phyloP scores from a whole-genome alignment of 352 stramenopile species.

The Pythium coloratum region DNA sequence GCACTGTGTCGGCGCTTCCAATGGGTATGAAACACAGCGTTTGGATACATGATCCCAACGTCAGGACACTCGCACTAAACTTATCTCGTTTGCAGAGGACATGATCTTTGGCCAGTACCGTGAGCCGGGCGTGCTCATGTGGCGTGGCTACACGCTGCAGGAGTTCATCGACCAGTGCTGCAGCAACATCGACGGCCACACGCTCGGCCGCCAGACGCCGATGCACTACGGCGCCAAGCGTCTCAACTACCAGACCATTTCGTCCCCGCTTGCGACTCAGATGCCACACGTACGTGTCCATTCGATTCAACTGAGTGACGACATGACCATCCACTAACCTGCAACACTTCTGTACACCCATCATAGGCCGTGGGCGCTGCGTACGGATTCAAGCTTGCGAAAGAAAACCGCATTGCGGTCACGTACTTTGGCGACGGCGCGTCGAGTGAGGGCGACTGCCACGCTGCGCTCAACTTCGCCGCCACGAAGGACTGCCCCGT shows the following conservation, averaged over 20 bases:
- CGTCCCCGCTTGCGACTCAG: constrained; percentile 96
- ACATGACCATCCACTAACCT: neutral
- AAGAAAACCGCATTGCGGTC: constrained; percentile 90
- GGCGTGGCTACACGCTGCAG: constrained; percentile 96
- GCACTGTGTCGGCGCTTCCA: constrained; percentile 89
- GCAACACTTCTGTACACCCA: neutral
- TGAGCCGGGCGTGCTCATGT: constrained; percentile 97
- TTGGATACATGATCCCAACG: neutral
- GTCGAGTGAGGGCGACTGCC: constrained; percentile 97
- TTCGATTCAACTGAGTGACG: neutral
- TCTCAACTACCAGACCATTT: constrained; percentile 98
- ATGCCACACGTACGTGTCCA: constrained; percentile 83
- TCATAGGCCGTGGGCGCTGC: constrained; percentile 93
- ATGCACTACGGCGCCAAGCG: constrained; percentile 96
- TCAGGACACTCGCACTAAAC: neutral
- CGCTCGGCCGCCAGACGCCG: constrained; percentile 97
- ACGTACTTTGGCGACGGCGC: constrained; percentile 98
- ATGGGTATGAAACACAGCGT: constrained; percentile 24
- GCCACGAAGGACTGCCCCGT: constrained; percentile 94
- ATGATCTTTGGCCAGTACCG: constrained; percentile 98
- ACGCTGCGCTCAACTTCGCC: constrained; percentile 97
- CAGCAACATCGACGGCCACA: constrained; percentile 94
- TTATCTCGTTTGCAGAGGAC: constrained; percentile 56
- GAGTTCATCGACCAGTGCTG: constrained; percentile 97
- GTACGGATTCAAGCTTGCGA: constrained; percentile 95